Evolutionary conservation across 495 filamentous ascomycete species (phyloP).

Genomic region (Hypoxylon trugodes): DNA sequence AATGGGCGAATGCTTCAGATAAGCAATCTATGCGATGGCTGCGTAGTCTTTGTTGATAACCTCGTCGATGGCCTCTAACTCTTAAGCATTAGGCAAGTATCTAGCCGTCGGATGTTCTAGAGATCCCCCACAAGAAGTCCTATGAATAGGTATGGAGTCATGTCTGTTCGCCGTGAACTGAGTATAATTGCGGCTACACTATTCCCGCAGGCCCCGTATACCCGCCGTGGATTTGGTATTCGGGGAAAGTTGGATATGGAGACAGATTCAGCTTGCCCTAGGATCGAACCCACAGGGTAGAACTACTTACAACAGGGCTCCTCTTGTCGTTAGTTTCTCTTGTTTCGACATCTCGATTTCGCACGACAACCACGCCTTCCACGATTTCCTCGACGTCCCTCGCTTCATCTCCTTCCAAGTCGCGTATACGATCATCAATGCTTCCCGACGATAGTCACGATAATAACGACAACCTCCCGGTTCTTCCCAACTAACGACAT

Average conservation of each 20-base stretch:
- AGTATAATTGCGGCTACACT: slow-evolving; percentile 13
- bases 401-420: background rate
- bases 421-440: background rate
- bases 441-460: background rate
- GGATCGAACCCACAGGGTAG: slow-evolving; percentile 30
- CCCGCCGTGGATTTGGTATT: slow-evolving; percentile 28
- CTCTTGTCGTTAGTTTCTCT: slow-evolving; percentile 2
- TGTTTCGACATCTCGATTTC: background rate
- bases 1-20: background rate
- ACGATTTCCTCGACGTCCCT: background rate
- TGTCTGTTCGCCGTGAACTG: slow-evolving; percentile 21
- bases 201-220: slow-evolving; percentile 28
- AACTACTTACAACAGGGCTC: slow-evolving; percentile 17
- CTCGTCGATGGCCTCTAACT: slow-evolving; percentile 25
- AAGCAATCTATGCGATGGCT: too few species aligned
- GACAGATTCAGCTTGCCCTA: slow-evolving; percentile 24
- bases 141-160: slow-evolving; percentile 33
- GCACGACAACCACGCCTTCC: background rate
- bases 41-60: slow-evolving; percentile 2
- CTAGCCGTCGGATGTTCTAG: slow-evolving; percentile 12
- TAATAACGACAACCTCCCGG: background rate
- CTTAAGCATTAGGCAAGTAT: slow-evolving; percentile 9
- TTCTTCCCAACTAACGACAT: background rate
- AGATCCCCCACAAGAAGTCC: slow-evolving; percentile 24
- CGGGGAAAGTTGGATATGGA: slow-evolving; percentile 38